A percentile compares a stretch with the other conserved stretches of the same genome.
Evolutionary conservation across 2,329 filamentous ascomycete genomes (phyloP).

Genomic region (Pseudopithomyces chartarum): DNA sequence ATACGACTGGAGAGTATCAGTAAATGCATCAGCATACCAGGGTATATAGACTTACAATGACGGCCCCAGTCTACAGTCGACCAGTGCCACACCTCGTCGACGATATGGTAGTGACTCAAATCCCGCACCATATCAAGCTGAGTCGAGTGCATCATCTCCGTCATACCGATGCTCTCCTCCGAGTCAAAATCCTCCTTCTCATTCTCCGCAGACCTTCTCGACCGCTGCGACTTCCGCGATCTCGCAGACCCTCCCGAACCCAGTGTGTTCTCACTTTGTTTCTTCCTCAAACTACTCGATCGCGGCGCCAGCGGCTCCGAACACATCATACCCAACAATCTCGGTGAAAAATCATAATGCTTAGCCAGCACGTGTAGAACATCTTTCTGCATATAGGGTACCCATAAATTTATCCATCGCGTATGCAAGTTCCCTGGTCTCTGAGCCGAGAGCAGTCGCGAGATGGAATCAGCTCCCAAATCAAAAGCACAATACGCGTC

Average conservation of each 20-base stretch:
- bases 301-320: constrained; percentile 55
- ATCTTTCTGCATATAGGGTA: constrained; percentile 64
- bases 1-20: constrained; percentile 58
- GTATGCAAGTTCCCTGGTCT: constrained; percentile 59
- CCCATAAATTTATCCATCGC: constrained; percentile 79
- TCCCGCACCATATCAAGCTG: constrained; percentile 42
- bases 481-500: constrained; percentile 63
- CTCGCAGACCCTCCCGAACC: constrained; percentile 33
- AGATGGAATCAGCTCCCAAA: constrained; percentile 53
- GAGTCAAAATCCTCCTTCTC: constrained; percentile 29
- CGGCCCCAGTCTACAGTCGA: constrained; percentile 72
- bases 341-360: constrained; percentile 70
- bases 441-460: constrained; percentile 40
- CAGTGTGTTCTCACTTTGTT: constrained; percentile 40
- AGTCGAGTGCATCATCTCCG: constrained; percentile 41
- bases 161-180: constrained; percentile 44
- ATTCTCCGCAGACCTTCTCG: constrained; percentile 17
- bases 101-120: constrained; percentile 62
- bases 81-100: constrained; percentile 76
- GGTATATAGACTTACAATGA: constrained; percentile 55
- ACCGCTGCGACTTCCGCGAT: constrained; percentile 15
- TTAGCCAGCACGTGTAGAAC: constrained; percentile 62
- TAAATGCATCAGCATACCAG: neutral
- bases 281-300: constrained; percentile 20
- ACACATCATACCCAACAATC: constrained; percentile 67